phyloP scores from a whole-genome alignment of 139 green algal species.

The Closterium sp. region DNA sequence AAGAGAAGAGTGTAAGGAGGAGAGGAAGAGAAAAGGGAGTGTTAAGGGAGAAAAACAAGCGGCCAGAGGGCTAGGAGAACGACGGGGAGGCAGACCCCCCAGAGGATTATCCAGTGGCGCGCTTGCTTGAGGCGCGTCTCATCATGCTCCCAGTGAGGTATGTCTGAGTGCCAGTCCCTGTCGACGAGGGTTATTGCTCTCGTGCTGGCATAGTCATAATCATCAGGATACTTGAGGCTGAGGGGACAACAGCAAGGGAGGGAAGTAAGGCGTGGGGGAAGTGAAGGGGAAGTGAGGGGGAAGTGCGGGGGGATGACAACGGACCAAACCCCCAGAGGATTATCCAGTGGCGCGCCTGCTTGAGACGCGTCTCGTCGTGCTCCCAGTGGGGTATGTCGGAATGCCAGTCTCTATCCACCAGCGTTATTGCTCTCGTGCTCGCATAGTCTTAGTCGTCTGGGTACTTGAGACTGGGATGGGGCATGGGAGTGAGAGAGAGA shows the following conservation, averaged over 20 bases:
- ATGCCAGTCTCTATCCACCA: constrained; percentile 11
- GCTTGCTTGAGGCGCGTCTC: constrained; percentile 30
- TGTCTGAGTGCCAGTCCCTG: background rate
- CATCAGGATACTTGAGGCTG: constrained; percentile 9
- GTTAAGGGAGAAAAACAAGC: background rate
- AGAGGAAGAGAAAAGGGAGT: background rate
- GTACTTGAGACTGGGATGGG: background rate
- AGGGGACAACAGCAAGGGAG: too few relatives aligned
- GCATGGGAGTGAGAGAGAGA: too few relatives aligned
- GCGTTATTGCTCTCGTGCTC: constrained; percentile 13
- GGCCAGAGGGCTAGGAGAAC: constrained; percentile 71
- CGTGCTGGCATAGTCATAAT: constrained; percentile 18
- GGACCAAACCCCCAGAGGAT: constrained; percentile 48
- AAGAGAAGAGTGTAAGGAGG: background rate
- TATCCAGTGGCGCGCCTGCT: constrained; percentile 44
- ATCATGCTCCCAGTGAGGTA: constrained; percentile 36
- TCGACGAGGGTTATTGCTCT: constrained; percentile 29
- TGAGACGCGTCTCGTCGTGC: constrained; percentile 39
- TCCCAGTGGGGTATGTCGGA: constrained; percentile 22
- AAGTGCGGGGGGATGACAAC: background rate
- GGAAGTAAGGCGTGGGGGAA: too few relatives aligned
- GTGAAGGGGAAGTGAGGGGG: background rate
- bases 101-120: constrained; percentile 49
- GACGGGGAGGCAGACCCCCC: constrained; percentile 60
- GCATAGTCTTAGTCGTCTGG: constrained; percentile 25